These are phyloP conservation scores for Xylariaceae sp. DNA, from an alignment of 2,329 filamentous ascomycete genomes.

Conservation along the genomic window DNA sequence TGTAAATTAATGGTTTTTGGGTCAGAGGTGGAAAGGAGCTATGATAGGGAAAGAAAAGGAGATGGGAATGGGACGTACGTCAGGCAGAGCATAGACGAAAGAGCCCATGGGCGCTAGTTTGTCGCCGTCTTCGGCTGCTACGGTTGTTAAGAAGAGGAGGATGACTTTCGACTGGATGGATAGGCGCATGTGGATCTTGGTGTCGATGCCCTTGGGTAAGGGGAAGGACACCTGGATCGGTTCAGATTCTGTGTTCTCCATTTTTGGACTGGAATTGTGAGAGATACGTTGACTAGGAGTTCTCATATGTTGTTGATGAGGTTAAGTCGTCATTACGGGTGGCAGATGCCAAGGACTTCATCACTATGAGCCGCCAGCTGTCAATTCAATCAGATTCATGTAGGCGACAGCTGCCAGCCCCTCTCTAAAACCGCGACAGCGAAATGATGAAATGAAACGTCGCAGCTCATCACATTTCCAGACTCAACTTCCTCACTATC, in stretches of 20 bases:
- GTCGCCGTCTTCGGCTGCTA: conserved; percentile 47
- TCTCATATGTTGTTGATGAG: background rate
- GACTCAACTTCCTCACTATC: background rate
- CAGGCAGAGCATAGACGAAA: conserved; percentile 88
- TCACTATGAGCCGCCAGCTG: background rate
- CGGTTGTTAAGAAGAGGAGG: conserved; percentile 57
- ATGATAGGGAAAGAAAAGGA: too few relatives aligned
- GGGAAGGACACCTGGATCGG: conserved; percentile 51
- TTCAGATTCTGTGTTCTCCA: conserved; percentile 23
- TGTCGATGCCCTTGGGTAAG: conserved; percentile 55
- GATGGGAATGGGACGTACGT: conserved; percentile 50
- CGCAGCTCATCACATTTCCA: background rate
- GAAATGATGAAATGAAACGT: background rate
- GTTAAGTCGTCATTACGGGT: background rate
- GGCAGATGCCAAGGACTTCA: background rate
- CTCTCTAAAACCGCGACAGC: background rate
- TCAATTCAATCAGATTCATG: background rate
- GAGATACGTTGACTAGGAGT: background rate
- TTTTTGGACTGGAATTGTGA: conserved; percentile 4
- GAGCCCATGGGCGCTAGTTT: conserved; percentile 64
- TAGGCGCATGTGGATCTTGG: conserved; percentile 56
- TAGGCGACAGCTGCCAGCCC: background rate
- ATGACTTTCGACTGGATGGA: conserved; percentile 54
- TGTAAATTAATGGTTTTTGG: conserved; percentile 1
- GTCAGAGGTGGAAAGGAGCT: background rate